Conservation (phyloP, 2,329 filamentous ascomycete species). For the Sporothrix schenckii region DNA sequence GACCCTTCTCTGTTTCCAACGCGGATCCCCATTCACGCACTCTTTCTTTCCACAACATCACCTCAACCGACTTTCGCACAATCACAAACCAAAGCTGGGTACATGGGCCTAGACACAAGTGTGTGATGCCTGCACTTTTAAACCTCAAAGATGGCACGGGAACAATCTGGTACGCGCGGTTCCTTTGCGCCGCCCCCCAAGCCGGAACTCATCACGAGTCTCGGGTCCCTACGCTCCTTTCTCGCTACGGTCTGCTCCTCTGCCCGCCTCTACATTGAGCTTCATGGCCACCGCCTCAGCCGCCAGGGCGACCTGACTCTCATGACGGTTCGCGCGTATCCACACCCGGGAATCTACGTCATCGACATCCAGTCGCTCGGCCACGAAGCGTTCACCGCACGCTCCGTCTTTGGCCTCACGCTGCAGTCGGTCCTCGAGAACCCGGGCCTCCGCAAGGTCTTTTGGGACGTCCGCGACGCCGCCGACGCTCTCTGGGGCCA, state of each 20-base stretch:
- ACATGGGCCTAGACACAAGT: not conserved
- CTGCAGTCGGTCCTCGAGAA: constrained; percentile 38
- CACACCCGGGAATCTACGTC: constrained; percentile 27
- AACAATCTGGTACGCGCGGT: not conserved
- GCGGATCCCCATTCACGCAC: not conserved
- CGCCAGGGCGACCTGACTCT: constrained; percentile 37
- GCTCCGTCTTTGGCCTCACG: constrained; percentile 25
- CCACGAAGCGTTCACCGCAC: constrained; percentile 33
- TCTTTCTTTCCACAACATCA: no score
- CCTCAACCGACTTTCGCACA: no score
- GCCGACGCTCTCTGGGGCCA: constrained; percentile 40
- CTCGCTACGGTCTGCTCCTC: constrained; percentile 21
- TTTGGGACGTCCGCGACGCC: constrained; percentile 40
- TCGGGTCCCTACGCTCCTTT: not conserved
- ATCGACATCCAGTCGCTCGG: constrained; percentile 38
- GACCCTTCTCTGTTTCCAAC: not conserved
- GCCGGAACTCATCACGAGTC: constrained; percentile 12
- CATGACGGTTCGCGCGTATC: constrained; percentile 35
- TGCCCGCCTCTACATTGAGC: constrained; percentile 36
- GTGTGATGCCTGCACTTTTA: not conserved
- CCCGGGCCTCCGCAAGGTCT: constrained; percentile 34
- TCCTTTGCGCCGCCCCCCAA: not conserved
- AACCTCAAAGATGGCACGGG: not conserved
- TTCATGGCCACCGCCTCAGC: constrained; percentile 36
- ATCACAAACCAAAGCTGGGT: no score